A percentile compares a stretch with the other conserved stretches of the same genome.
Evolutionary conservation across 495 filamentous ascomycete species (phyloP).

Genomic region (Glarea lozoyensis): DNA sequence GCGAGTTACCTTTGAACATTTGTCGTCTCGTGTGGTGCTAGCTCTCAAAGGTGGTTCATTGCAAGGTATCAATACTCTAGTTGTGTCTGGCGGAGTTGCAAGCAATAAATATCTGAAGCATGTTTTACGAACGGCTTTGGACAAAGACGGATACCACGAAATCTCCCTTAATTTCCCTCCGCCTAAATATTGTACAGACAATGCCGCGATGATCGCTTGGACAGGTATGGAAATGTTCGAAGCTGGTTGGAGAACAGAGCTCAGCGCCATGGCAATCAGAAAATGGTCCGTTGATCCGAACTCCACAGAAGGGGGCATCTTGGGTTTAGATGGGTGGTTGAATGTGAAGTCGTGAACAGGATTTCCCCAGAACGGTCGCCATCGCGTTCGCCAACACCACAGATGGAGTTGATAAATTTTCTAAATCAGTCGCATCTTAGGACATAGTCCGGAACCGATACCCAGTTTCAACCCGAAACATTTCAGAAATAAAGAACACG

Average conservation of each 20-base stretch:
- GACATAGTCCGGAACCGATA: no score
- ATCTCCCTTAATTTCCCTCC: slow-evolving; percentile 69
- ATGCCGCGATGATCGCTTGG: slow-evolving; percentile 99
- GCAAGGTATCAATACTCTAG: slow-evolving; percentile 47
- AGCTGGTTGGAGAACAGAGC: slow-evolving; percentile 56
- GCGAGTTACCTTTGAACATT: slow-evolving; percentile 81
- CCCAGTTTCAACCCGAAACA: no score
- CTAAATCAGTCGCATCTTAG: no score
- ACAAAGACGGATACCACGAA: slow-evolving; percentile 50
- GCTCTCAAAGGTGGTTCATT: slow-evolving; percentile 36
- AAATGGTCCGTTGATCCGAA: slow-evolving; percentile 72
- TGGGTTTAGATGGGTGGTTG: slow-evolving; percentile 36
- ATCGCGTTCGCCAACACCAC: no score
- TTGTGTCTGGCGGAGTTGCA: slow-evolving; percentile 85
- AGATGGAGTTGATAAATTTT: no score
- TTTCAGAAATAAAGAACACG: no score
- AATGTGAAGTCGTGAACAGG: no score
- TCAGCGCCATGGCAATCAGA: slow-evolving; percentile 49
- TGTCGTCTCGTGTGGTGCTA: slow-evolving; percentile 62
- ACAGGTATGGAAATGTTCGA: slow-evolving; percentile 87
- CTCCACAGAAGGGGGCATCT: slow-evolving; percentile 41
- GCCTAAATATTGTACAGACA: slow-evolving; percentile 72
- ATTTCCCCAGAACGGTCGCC: no score
- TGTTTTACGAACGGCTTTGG: slow-evolving; percentile 53
- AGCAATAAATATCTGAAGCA: slow-evolving; percentile 67